phyloP scores from a whole-genome alignment of 2,329 filamentous ascomycete species.

The Chalaropsis ovoidea region DNA sequence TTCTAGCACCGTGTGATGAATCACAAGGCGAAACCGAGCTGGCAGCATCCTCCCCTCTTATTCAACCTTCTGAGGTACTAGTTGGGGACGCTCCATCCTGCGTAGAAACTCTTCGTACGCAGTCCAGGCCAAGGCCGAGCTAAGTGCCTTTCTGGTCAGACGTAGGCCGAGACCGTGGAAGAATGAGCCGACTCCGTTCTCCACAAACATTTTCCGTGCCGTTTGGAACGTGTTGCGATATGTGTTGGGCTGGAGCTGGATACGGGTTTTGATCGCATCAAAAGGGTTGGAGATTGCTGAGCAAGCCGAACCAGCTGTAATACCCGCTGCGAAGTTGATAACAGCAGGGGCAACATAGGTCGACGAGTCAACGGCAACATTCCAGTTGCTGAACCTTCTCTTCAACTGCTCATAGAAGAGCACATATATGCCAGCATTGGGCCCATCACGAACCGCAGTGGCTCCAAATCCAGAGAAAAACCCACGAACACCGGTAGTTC shows the following conservation, averaged over 20 bases:
- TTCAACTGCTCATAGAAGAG: slow-evolving; percentile 86
- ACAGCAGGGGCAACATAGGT: slow-evolving; percentile 21
- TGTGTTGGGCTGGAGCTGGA: slow-evolving; percentile 75
- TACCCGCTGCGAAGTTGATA: slow-evolving; percentile 79
- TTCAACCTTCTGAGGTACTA: slow-evolving; percentile 21
- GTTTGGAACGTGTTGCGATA: slow-evolving; percentile 80
- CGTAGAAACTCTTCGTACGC: slow-evolving; percentile 89
- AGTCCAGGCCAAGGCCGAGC: slow-evolving; percentile 93
- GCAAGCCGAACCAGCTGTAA: slow-evolving; percentile 68
- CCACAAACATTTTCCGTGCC: slow-evolving; percentile 62
- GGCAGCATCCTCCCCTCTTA: not conserved
- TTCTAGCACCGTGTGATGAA: not conserved
- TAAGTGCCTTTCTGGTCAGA: slow-evolving; percentile 84
- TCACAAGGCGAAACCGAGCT: not conserved
- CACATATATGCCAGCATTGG: slow-evolving; percentile 90
- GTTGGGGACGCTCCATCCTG: slow-evolving; percentile 41
- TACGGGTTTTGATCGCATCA: slow-evolving; percentile 87
- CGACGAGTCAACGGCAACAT: slow-evolving; percentile 18
- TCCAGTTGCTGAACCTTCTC: slow-evolving; percentile 41
- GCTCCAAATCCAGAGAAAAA: slow-evolving; percentile 93
- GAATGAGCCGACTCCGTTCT: slow-evolving; percentile 70
- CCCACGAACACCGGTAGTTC: slow-evolving; percentile 62
- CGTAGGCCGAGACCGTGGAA: slow-evolving; percentile 78
- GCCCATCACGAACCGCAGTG: slow-evolving; percentile 87
- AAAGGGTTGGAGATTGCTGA: slow-evolving; percentile 92